A percentile compares a stretch with the other conserved stretches of the same genome.
Conservation (phyloP, 495 filamentous ascomycete species). For the Lepidopterella palustris region DNA sequence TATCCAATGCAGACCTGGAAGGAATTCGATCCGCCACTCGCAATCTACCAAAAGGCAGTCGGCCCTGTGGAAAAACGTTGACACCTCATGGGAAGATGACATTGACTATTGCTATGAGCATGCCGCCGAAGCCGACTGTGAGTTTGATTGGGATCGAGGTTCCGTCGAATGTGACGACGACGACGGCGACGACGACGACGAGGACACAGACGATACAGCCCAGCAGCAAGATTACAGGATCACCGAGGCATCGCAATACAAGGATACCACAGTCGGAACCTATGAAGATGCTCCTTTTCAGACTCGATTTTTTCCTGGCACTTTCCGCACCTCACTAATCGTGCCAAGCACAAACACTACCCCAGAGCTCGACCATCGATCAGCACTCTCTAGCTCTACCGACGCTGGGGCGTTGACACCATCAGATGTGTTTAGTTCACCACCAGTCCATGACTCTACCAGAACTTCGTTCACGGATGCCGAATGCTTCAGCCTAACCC, state of each 20-base stretch:
- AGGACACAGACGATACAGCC: constrained; percentile 13
- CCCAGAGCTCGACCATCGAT: constrained; percentile 24
- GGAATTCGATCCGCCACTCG: constrained; percentile 11
- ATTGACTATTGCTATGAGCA: constrained; percentile 94
- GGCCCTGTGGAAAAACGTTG: constrained; percentile 35
- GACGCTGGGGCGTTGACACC: constrained; percentile 20
- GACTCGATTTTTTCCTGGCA: constrained; percentile 7
- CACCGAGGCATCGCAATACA: background rate
- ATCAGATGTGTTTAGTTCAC: constrained; percentile 12
- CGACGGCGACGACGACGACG: background rate
- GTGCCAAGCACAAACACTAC: constrained; percentile 21
- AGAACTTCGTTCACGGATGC: background rate
- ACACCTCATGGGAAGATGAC: constrained; percentile 82
- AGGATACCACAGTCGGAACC: background rate
- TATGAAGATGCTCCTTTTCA: constrained; percentile 7
- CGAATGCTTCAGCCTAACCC: constrained; percentile 32
- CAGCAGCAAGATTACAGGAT: constrained; percentile 10
- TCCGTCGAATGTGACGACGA: constrained; percentile 10
- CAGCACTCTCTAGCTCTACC: constrained; percentile 22
- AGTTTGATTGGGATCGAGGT: constrained; percentile 74
- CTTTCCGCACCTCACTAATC: constrained; percentile 18
- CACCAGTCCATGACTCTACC: background rate
- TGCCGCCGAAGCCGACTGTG: constrained; percentile 79
- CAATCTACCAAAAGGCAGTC: constrained; percentile 16
- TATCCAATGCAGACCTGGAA: background rate